Percentiles rank a stretch among this genome's conserved stretches.
Evolutionary conservation across 345 rosid genomes (phyloP).

Genomic region (Pugionium cornutum): DNA sequence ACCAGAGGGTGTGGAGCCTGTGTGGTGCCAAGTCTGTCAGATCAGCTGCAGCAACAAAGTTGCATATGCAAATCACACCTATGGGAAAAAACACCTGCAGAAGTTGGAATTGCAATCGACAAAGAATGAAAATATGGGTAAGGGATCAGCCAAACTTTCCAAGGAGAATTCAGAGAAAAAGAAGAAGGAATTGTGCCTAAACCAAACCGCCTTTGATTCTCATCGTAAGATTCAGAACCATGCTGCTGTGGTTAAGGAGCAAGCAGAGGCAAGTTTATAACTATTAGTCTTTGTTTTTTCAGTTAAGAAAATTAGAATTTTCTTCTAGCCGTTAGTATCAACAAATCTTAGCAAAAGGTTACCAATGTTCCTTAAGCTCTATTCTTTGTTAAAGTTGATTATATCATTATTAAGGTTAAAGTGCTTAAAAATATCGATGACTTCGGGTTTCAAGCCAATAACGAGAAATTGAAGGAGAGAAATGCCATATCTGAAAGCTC

Average conservation of each 20-base stretch:
- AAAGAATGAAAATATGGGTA: neutral
- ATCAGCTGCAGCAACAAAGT: slow-evolving; percentile 26
- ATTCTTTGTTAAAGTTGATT: neutral
- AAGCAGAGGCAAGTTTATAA: slow-evolving; percentile 29
- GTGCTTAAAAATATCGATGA: neutral
- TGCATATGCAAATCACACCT: slow-evolving; percentile 29
- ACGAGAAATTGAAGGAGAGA: slow-evolving; percentile 28
- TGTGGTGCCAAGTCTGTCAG: slow-evolving; percentile 34
- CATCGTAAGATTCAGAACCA: slow-evolving; percentile 7
- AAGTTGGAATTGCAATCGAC: slow-evolving; percentile 18
- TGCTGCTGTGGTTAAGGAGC: slow-evolving; percentile 12
- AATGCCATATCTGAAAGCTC: neutral
- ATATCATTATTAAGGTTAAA: neutral
- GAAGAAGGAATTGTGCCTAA: neutral
- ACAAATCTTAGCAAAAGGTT: too few species aligned
- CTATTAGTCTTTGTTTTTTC: neutral
- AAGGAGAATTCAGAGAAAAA: slow-evolving; percentile 18
- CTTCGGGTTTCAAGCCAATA: neutral
- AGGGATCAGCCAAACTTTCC: slow-evolving; percentile 9
- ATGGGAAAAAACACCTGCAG: slow-evolving; percentile 27
- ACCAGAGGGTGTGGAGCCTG: slow-evolving; percentile 20
- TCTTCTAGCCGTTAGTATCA: too few species aligned
- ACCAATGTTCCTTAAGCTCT: neutral
- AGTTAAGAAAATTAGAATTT: neutral
- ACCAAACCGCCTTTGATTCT: slow-evolving; percentile 16